A percentile compares a stretch with the other conserved stretches of the same genome.
These are phyloP conservation scores for Umbelopsis sp. DNA, from an alignment of 192 early-diverging fungal genomes.

Conservation along the genomic window DNA sequence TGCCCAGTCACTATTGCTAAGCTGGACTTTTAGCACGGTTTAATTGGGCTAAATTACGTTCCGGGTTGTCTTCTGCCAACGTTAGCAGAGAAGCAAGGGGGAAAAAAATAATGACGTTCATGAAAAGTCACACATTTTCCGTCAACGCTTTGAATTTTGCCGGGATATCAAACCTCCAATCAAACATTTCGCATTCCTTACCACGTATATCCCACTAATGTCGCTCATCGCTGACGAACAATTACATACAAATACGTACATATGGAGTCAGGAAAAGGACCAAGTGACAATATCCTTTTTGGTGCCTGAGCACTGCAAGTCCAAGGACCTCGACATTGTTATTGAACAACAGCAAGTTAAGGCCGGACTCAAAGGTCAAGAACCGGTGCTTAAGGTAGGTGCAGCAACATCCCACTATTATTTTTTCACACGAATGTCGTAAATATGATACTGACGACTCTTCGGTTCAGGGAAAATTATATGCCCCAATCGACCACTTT, in stretches of 20 bases:
- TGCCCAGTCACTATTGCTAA: too few species aligned
- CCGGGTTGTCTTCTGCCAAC: too few species aligned
- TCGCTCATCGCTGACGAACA: conserved; percentile 32
- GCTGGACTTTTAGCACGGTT: too few species aligned
- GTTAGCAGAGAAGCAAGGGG: too few species aligned
- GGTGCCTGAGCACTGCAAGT: conserved; percentile 33
- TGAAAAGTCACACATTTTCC: too few species aligned
- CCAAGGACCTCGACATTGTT: conserved; percentile 42
- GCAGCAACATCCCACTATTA: background rate
- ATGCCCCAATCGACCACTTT: conserved; percentile 37
- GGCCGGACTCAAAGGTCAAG: conserved; percentile 41
- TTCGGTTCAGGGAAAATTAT: conserved; percentile 35
- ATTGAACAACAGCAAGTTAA: conserved; percentile 36
- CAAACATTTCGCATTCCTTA: too few species aligned
- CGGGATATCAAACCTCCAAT: too few species aligned
- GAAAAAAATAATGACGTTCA: too few species aligned
- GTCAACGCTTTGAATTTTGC: too few species aligned
- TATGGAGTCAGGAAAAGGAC: conserved; percentile 40
- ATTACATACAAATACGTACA: conserved; percentile 38
- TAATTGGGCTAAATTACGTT: too few species aligned
- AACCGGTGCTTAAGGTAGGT: conserved; percentile 39
- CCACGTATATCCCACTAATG: background rate
- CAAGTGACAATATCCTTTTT: conserved; percentile 44
- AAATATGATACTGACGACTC: background rate
- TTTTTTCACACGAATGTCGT: background rate